Conservation (phyloP, 257 asterid species). For the Misopates orontium region DNA sequence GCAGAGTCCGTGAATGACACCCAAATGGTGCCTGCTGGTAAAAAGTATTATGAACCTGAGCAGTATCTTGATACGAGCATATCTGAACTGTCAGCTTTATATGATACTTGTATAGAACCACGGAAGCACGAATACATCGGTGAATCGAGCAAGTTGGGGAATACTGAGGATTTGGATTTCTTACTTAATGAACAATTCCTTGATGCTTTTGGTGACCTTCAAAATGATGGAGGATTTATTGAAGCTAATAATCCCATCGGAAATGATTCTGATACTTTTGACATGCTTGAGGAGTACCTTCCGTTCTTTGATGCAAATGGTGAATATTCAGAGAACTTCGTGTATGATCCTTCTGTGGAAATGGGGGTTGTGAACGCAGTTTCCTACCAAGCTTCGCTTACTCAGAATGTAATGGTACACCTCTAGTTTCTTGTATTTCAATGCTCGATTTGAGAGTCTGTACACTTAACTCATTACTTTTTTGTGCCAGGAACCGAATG, state of each 20-base stretch:
- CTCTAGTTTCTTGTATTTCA: background rate
- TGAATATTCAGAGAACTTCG: slow-evolving; percentile 35
- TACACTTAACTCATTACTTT: background rate
- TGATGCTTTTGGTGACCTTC: slow-evolving; percentile 45
- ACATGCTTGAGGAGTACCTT: slow-evolving; percentile 71
- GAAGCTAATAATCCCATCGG: slow-evolving; percentile 68
- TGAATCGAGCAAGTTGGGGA: slow-evolving; percentile 60
- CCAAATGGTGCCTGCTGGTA: slow-evolving; percentile 33
- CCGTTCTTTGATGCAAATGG: slow-evolving; percentile 57
- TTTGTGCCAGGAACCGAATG: slow-evolving; percentile 45
- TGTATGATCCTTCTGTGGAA: slow-evolving; percentile 45
- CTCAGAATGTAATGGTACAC: slow-evolving; percentile 46
- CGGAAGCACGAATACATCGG: slow-evolving; percentile 72
- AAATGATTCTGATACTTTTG: slow-evolving; percentile 41
- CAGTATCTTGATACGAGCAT: slow-evolving; percentile 40
- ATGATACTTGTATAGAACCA: slow-evolving; percentile 37
- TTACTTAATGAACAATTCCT: slow-evolving; percentile 62
- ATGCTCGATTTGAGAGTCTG: background rate
- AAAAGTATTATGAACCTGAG: slow-evolving; percentile 35
- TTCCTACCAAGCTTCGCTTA: slow-evolving; percentile 33
- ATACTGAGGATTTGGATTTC: slow-evolving; percentile 53
- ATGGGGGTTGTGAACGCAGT: slow-evolving; percentile 39
- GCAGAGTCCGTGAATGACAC: slow-evolving; percentile 38
- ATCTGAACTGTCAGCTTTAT: slow-evolving; percentile 40
- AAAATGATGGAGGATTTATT: slow-evolving; percentile 53